Percentiles rank a stretch among this genome's conserved stretches.
phyloP scores from a whole-genome alignment of 441 rosid species.

The Capsella rubella region DNA sequence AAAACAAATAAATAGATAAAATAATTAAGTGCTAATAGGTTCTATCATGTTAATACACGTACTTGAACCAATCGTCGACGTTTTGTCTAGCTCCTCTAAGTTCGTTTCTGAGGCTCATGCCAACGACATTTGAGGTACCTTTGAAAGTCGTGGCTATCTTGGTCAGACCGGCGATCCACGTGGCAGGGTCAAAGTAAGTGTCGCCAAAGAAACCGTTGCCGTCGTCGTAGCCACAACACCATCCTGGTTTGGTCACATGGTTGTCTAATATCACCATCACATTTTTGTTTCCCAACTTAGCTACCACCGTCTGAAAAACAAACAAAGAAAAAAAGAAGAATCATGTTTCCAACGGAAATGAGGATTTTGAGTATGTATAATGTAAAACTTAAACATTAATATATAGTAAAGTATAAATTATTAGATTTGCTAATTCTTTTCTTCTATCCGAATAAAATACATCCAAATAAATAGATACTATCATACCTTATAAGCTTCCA shows the following conservation, averaged over 20 bases:
- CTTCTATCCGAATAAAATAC: not conserved
- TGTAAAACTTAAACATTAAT: too few species aligned
- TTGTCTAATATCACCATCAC: slow-evolving; percentile 87
- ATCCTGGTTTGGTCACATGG: slow-evolving; percentile 79
- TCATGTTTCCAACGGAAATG: not conserved
- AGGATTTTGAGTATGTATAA: too few species aligned
- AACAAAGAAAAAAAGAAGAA: not conserved
- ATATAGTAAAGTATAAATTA: not conserved
- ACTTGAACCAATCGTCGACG: slow-evolving; percentile 82
- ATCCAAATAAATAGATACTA: not conserved
- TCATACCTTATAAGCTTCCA: slow-evolving; percentile 71
- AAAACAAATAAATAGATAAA: not conserved
- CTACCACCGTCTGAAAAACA: slow-evolving; percentile 55
- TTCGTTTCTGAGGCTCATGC: slow-evolving; percentile 87
- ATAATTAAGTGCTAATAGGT: not conserved
- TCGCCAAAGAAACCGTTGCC: slow-evolving; percentile 95
- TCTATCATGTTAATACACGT: slow-evolving; percentile 15
- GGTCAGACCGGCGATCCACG: slow-evolving; percentile 67
- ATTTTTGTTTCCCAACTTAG: slow-evolving; percentile 54
- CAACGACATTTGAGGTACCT: slow-evolving; percentile 58
- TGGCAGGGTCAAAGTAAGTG: slow-evolving; percentile 65
- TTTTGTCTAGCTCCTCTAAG: slow-evolving; percentile 82
- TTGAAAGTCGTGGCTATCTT: slow-evolving; percentile 62
- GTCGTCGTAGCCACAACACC: slow-evolving; percentile 76
- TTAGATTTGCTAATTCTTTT: not conserved